These are phyloP conservation scores for Apostasia shenzhenica DNA, from an alignment of 106 monocot species.

Conservation along the genomic window DNA sequence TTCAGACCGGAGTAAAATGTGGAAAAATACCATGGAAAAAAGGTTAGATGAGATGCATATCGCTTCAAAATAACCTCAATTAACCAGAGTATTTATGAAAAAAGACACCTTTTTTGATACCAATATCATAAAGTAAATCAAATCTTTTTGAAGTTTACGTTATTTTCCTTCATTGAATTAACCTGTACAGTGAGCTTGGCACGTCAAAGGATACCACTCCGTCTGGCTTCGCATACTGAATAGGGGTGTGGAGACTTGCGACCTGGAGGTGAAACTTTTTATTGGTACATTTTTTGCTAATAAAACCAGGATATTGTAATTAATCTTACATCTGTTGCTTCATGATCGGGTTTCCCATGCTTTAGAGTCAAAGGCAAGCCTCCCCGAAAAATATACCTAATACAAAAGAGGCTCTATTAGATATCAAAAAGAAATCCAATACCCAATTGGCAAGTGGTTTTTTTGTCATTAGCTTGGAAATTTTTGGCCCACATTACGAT, in stretches of 20 bases:
- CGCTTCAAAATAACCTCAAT: too few species aligned
- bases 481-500: not conserved
- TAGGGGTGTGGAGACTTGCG: slow-evolving; percentile 52
- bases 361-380: slow-evolving; percentile 68
- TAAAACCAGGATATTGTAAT: not conserved
- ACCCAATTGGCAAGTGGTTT: too few species aligned
- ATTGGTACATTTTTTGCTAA: not conserved
- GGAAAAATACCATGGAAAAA: too few species aligned
- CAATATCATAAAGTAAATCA: too few species aligned
- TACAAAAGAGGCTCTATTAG: slow-evolving; percentile 4
- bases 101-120: too few species aligned
- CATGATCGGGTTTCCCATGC: slow-evolving; percentile 92
- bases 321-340: slow-evolving; percentile 79
- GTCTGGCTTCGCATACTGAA: slow-evolving; percentile 88
- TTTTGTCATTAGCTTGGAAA: too few species aligned
- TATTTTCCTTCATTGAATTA: not conserved
- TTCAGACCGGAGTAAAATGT: too few species aligned
- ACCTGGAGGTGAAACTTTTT: slow-evolving; percentile 26
- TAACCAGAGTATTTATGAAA: too few species aligned
- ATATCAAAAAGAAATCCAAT: not conserved
- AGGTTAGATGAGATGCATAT: too few species aligned
- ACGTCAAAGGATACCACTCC: slow-evolving; percentile 87
- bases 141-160: too few species aligned
- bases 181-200: slow-evolving; percentile 97
- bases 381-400: slow-evolving; percentile 65